These are phyloP conservation scores for Tagetes erecta DNA, from an alignment of 129 eudicot genomes.

Conservation along the genomic window DNA sequence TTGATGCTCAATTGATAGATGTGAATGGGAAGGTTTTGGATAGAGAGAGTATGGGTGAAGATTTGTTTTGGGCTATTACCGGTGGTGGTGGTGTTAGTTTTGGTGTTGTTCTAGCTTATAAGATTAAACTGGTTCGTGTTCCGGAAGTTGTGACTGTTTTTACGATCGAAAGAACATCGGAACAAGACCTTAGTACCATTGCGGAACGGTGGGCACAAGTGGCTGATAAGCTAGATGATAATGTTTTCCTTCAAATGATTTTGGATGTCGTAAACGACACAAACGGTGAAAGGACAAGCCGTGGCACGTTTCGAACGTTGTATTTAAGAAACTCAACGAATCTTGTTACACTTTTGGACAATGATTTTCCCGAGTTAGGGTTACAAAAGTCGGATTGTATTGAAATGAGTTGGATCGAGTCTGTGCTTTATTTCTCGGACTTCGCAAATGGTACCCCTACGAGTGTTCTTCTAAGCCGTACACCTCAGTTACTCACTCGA, in stretches of 20 bases:
- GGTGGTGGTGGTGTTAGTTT: slow-evolving; percentile 21
- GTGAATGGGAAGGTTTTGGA: background rate
- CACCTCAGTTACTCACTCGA: too few relatives aligned
- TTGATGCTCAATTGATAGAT: background rate
- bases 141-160: slow-evolving; percentile 2
- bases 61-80: slow-evolving; percentile 8
- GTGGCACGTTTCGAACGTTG: background rate
- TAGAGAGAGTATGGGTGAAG: slow-evolving; percentile 9
- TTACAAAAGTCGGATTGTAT: slow-evolving; percentile 5
- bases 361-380: slow-evolving; percentile 15
- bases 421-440: background rate
- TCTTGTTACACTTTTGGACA: background rate
- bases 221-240: background rate
- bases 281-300: background rate
- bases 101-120: slow-evolving; percentile 13
- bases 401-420: slow-evolving; percentile 23
- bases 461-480: background rate
- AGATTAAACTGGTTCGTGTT: slow-evolving; percentile 10
- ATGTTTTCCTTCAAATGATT: slow-evolving; percentile 2
- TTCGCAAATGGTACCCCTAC: slow-evolving; percentile 5
- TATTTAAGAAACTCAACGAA: background rate
- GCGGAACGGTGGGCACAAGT: slow-evolving; percentile 3
- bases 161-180: background rate
- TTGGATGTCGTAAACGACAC: background rate
- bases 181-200: background rate